Conservation (phyloP, 2,329 filamentous ascomycete genomes). For the Diplodia mutila region DNA sequence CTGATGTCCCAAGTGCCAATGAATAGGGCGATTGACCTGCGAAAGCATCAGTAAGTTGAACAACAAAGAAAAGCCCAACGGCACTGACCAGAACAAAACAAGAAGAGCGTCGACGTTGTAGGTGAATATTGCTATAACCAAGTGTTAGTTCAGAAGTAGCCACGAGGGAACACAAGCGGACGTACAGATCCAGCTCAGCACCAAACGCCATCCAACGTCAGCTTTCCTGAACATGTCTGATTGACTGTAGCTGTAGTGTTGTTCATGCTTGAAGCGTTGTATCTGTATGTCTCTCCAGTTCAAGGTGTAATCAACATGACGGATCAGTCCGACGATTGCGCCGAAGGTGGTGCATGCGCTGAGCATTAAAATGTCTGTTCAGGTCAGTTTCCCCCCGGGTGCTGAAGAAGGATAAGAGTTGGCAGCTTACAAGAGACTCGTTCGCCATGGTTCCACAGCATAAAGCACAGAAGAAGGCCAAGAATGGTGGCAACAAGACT, state of each 20-base stretch:
- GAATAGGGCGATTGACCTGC: constrained; percentile 22
- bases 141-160: not conserved
- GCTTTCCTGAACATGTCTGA: constrained; percentile 14
- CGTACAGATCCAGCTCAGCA: constrained; percentile 20
- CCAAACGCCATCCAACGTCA: constrained; percentile 20
- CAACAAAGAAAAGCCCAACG: not conserved
- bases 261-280: constrained; percentile 8
- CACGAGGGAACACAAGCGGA: not conserved
- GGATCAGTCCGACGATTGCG: constrained; percentile 1
- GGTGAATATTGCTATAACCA: constrained; percentile 1
- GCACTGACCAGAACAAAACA: constrained; percentile 22
- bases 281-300: constrained; percentile 25
- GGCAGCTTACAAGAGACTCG: constrained; percentile 8
- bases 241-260: not conserved
- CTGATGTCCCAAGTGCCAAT: constrained; percentile 23
- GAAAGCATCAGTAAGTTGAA: not conserved
- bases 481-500: constrained; percentile 12
- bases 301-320: constrained; percentile 21
- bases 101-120: constrained; percentile 24
- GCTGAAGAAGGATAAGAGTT: not conserved
- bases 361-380: constrained; percentile 20
- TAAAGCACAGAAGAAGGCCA: constrained; percentile 13
- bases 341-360: constrained; percentile 17
- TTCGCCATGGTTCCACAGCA: constrained; percentile 24
- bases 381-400: not conserved